These are phyloP conservation scores for Colletotrichum sp. DNA, from an alignment of 2,329 filamentous ascomycete genomes.

Conservation along the genomic window DNA sequence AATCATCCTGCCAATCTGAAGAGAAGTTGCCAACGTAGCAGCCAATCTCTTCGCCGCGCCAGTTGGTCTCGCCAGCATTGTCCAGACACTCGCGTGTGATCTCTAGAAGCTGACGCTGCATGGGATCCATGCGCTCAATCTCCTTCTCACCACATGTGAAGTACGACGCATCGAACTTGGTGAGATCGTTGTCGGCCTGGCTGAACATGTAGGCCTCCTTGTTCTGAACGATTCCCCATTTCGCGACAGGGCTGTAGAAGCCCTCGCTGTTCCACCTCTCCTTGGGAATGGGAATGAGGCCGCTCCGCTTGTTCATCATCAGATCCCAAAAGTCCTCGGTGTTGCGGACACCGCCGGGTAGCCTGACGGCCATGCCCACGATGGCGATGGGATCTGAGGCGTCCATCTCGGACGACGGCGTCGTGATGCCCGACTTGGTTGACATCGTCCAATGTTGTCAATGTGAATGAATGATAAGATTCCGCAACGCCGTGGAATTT, in stretches of 20 bases:
- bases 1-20: slow-evolving; percentile 28
- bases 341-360: slow-evolving; percentile 31
- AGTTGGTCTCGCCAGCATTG: slow-evolving; percentile 27
- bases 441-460: background rate
- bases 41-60: slow-evolving; percentile 29
- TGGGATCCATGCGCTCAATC: slow-evolving; percentile 31
- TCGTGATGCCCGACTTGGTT: background rate
- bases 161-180: slow-evolving; percentile 31
- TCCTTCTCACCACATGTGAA: slow-evolving; percentile 32
- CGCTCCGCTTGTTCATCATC: slow-evolving; percentile 28
- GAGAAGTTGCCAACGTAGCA: slow-evolving; percentile 32
- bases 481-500: background rate
- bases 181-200: slow-evolving; percentile 24
- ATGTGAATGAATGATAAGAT: background rate
- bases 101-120: slow-evolving; percentile 29
- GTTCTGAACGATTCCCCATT: slow-evolving; percentile 14
- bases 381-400: slow-evolving; percentile 30
- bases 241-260: slow-evolving; percentile 21
- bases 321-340: slow-evolving; percentile 33
- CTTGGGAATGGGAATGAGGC: slow-evolving; percentile 25
- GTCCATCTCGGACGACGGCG: slow-evolving; percentile 7
- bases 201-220: slow-evolving; percentile 23
- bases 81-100: slow-evolving; percentile 34
- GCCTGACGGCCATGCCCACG: slow-evolving; percentile 32
- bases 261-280: slow-evolving; percentile 29